Base-by-base conservation (phyloP, 768 basidiomycete species). In the Tulasnella sp. region DNA sequence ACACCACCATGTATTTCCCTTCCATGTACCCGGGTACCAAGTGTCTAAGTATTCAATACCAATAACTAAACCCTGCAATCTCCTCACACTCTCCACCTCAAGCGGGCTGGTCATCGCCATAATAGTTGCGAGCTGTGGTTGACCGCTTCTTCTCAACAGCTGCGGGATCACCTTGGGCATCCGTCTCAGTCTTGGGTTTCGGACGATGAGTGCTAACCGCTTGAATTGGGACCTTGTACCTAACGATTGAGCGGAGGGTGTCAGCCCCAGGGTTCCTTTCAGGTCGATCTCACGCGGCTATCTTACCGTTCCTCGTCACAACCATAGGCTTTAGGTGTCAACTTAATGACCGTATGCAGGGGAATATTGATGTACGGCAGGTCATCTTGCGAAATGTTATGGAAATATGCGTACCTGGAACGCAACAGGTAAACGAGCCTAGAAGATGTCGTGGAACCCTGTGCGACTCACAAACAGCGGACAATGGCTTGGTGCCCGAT, bases 351-450 rank as follows among this genome's bases (percentile, higher is more conserved):
- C 0, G 97, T 99, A 84, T 99, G 98, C 78, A 97, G 85, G 0
- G 96, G 96, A 71, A 98, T 96, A 87, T 97, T 97, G 88, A 99
- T 94, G 84, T 99, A 99, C 1, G 98, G 98, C 44, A 99, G 88
- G 84, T 99, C 96, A 34, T 89, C 94, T 85, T 98, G 98, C 0
- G 94, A 90, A 34, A 97, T 87, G 82, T 97, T 90, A 85, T 95
- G 93, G 87, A 99, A 99, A 87, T 99, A 99, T 24, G 97, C 97
- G 83, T 99, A 99, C 84, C 94, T 96, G 83, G 31, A 38, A 18
- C 44, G 31, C 19, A 39, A 14, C 27, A 62, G 39, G n/a, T 31
- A 34, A 48, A 34, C 42, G 42, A 42, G 27, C 40, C 16, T 24
- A 8, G 48, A 27, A 72, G 74, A 7, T 19, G 40, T 18, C 74